Conservation (phyloP, 1,284 basidiomycete species). For the Malassezia obtusa region DNA sequence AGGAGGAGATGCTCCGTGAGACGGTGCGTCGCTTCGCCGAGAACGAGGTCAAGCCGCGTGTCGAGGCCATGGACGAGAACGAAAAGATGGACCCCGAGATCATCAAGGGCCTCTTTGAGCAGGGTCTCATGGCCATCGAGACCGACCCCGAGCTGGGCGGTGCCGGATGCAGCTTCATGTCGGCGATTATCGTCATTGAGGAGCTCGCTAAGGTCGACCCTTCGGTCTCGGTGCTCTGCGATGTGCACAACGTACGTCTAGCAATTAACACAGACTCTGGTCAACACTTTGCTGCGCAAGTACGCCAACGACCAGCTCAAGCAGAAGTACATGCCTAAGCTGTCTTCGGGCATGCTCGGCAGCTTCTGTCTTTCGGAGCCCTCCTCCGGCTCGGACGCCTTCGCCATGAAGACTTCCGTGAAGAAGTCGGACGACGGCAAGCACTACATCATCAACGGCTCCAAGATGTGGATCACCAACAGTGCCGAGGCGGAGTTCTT, state of each 20-base stretch:
- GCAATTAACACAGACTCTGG: constrained; percentile 20
- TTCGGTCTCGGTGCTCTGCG: constrained; percentile 88
- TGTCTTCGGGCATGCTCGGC: constrained; percentile 72
- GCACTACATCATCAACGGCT: constrained; percentile 73
- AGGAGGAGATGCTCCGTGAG: constrained; percentile 47
- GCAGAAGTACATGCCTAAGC: constrained; percentile 76
- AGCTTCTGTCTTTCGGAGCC: constrained; percentile 93
- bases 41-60: constrained; percentile 79
- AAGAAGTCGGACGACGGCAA: constrained; percentile 65
- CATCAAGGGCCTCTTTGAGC: constrained; percentile 84
- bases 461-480: constrained; percentile 99
- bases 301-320: constrained; percentile 77
- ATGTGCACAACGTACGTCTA: constrained; percentile 70
- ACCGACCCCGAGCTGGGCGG: constrained; percentile 74
- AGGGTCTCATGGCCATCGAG: constrained; percentile 98
- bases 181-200: constrained; percentile 92
- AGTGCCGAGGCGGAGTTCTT: constrained; percentile 85
- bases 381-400: constrained; percentile 88
- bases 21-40: constrained; percentile 58
- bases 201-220: constrained; percentile 94
- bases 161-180: constrained; percentile 80
- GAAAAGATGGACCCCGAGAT: constrained; percentile 85
- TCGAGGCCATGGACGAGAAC: constrained; percentile 94
- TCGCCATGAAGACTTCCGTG: constrained; percentile 85
- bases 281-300: constrained; percentile 85